A percentile compares a stretch with the other conserved stretches of the same genome.
Evolutionary conservation across 2,329 filamentous ascomycete species (phyloP).

Genomic region (Pseudopyricularia cyperi): DNA sequence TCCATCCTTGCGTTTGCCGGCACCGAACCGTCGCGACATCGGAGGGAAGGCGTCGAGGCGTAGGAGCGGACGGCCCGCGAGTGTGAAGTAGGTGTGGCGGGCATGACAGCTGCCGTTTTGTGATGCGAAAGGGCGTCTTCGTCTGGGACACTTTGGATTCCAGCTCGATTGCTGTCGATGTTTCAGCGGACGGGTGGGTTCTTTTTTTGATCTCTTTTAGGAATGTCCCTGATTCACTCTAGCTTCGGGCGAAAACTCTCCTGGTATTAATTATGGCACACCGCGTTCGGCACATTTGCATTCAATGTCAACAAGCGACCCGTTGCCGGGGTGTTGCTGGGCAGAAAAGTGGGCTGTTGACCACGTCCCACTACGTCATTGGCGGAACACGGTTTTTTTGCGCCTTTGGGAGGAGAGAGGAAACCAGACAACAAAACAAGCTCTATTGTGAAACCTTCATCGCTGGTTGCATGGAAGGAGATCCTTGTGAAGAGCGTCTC

Average conservation of each 20-base stretch:
- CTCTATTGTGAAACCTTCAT: too few species aligned
- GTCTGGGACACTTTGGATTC: neutral
- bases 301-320: neutral
- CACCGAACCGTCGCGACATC: conserved; percentile 57
- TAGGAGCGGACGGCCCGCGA: conserved; percentile 39
- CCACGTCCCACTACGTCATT: neutral
- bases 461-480: too few species aligned
- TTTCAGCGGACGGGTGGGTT: neutral
- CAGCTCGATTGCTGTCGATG: neutral
- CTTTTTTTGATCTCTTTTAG: neutral
- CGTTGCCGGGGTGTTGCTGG: neutral
- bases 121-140: neutral
- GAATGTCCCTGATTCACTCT: neutral
- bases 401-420: neutral
- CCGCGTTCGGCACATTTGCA: neutral
- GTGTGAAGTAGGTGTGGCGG: neutral
- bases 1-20: conserved; percentile 43
- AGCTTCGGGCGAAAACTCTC: neutral
- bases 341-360: neutral
- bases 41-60: conserved; percentile 66
- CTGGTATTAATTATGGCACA: neutral
- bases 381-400: neutral
- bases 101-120: neutral
- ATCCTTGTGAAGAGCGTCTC: too few species aligned
- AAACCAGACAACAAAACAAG: too few species aligned